These are phyloP conservation scores for Anastatica hierochuntica DNA, from an alignment of 345 rosid genomes.

Conservation along the genomic window DNA sequence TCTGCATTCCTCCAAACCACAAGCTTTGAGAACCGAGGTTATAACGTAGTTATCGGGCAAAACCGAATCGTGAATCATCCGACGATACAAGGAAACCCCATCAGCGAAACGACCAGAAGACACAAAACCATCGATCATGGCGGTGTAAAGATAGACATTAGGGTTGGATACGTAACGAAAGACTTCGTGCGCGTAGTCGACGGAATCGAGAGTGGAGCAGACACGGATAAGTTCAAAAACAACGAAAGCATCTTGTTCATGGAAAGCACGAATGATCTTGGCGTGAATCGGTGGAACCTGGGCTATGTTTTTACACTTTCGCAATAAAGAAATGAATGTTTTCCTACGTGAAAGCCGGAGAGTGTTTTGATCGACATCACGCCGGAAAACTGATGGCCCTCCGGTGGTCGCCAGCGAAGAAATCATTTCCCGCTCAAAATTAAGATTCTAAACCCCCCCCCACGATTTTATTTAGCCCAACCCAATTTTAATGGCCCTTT, in stretches of 20 bases:
- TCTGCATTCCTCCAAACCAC: conserved; percentile 32
- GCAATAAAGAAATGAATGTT: neutral
- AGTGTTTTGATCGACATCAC: conserved; percentile 10
- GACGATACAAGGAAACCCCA: conserved; percentile 36
- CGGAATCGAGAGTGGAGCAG: conserved; percentile 31
- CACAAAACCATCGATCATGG: conserved; percentile 46
- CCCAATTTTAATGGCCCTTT: neutral
- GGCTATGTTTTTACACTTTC: conserved; percentile 6
- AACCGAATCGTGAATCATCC: conserved; percentile 30
- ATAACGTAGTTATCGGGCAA: conserved; percentile 42
- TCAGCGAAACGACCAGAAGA: conserved; percentile 28
- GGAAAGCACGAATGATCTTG: conserved; percentile 35
- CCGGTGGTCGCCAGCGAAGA: conserved; percentile 10
- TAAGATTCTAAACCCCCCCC: neutral
- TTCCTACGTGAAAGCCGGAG: conserved; percentile 15
- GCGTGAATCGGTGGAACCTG: conserved; percentile 24
- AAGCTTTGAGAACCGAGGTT: conserved; percentile 45
- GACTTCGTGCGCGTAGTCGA: conserved; percentile 38
- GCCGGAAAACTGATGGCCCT: conserved; percentile 10
- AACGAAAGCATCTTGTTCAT: conserved; percentile 39
- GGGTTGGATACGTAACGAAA: conserved; percentile 34
- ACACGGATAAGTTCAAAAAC: conserved; percentile 52
- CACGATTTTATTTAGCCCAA: neutral
- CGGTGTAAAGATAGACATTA: conserved; percentile 52
- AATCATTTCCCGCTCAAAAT: conserved; percentile 18